Conservation (phyloP, 148 eudicot species). For the Nepenthes mirabilis region DNA sequence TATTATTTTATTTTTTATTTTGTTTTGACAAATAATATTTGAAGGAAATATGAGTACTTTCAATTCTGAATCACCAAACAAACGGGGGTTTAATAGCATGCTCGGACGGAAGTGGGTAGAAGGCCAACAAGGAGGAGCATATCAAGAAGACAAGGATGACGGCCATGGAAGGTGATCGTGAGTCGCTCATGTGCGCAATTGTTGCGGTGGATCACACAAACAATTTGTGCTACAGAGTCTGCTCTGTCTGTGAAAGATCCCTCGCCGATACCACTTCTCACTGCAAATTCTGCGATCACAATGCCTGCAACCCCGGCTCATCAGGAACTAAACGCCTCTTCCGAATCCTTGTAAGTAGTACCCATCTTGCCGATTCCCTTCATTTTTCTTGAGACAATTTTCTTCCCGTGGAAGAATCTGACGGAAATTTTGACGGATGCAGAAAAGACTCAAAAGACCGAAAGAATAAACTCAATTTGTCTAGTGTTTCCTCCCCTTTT, state of each 20-base stretch:
- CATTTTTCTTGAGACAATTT: neutral
- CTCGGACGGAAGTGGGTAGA: no score
- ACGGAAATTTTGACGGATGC: no score
- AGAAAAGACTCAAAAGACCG: no score
- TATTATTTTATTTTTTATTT: no score
- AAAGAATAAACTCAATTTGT: no score
- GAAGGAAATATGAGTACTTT: no score
- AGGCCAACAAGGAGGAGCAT: no score
- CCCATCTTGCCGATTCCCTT: neutral
- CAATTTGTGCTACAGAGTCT: constrained; percentile 43
- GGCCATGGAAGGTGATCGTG: neutral
- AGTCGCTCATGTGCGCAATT: constrained; percentile 28
- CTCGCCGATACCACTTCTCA: constrained; percentile 19
- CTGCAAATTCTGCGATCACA: constrained; percentile 40
- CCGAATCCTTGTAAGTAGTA: constrained; percentile 44
- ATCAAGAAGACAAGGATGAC: no score
- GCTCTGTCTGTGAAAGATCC: constrained; percentile 63
- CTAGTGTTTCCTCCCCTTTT: neutral
- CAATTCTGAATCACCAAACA: no score
- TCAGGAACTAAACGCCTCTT: constrained; percentile 59
- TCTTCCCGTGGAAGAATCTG: no score
- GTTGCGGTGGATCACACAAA: constrained; percentile 38
- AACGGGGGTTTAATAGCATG: no score
- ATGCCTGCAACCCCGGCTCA: constrained; percentile 18
- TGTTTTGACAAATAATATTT: no score